Percentiles rank a stretch among this genome's conserved stretches.
Conservation (phyloP, 495 filamentous ascomycete genomes). For the Bathelium albidoporum region DNA sequence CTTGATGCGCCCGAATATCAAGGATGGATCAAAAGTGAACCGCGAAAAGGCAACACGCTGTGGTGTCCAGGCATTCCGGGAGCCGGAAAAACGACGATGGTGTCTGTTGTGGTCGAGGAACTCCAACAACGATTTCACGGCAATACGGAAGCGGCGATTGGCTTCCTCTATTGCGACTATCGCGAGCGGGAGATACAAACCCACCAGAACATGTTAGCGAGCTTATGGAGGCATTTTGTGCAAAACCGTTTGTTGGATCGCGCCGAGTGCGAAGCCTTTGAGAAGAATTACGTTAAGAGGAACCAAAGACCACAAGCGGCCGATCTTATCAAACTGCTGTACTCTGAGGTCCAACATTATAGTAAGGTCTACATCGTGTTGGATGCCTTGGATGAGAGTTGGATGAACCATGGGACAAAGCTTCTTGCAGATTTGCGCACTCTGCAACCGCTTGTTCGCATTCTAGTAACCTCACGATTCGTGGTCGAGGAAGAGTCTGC, state of each 20-base stretch:
- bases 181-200: background rate
- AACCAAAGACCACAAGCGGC: background rate
- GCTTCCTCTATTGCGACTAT: background rate
- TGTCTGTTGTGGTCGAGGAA: background rate
- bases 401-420: background rate
- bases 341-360: background rate
- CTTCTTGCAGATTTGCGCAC: background rate
- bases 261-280: background rate
- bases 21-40: background rate
- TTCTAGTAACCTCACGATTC: background rate
- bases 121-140: background rate
- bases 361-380: background rate
- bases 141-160: background rate
- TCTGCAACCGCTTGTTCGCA: background rate
- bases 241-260: background rate
- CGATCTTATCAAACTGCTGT: background rate
- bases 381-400: background rate
- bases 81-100: slow-evolving; percentile 1
- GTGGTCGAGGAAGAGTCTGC: background rate
- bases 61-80: slow-evolving; percentile 2
- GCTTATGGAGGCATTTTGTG: background rate
- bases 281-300: background rate
- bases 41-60: background rate
- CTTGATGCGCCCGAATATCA: background rate
- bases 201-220: background rate